A percentile compares a stretch with the other conserved stretches of the same genome.
Conservation (phyloP, 2,329 filamentous ascomycete genomes). For the Salinomyces thailandicus region DNA sequence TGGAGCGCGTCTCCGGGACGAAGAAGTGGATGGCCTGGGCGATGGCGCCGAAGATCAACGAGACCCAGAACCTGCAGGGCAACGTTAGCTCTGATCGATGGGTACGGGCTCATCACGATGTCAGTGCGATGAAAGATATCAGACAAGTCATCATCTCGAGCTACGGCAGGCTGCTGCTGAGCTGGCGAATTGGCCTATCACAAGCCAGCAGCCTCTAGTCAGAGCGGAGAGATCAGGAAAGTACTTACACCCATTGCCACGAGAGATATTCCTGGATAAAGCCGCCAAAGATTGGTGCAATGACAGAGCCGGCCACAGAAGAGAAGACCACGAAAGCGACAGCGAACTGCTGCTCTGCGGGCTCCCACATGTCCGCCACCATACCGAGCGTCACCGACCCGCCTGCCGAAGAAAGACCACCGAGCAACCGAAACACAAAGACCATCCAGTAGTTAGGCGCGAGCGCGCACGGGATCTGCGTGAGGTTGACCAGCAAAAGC, state of each 20-base stretch:
- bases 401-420: slow-evolving; percentile 43
- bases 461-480: slow-evolving; percentile 50
- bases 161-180: no score
- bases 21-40: slow-evolving; percentile 50
- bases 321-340: slow-evolving; percentile 43
- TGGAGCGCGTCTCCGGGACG: slow-evolving; percentile 65
- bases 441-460: slow-evolving; percentile 33
- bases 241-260: slow-evolving; percentile 58
- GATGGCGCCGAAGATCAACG: slow-evolving; percentile 64
- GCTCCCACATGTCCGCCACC: slow-evolving; percentile 52
- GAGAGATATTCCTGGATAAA: slow-evolving; percentile 33
- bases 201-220: no score
- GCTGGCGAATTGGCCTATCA: no score
- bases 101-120: not conserved
- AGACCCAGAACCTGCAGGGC: slow-evolving; percentile 60
- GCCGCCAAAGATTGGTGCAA: slow-evolving; percentile 25
- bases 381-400: slow-evolving; percentile 55
- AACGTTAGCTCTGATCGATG: not conserved
- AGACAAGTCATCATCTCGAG: no score
- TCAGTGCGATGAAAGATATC: not conserved
- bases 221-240: no score
- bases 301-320: slow-evolving; percentile 23
- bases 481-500: slow-evolving; percentile 67
- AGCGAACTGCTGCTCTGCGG: slow-evolving; percentile 48
- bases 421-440: slow-evolving; percentile 31